Base-by-base conservation (phyloP, 2,329 filamentous ascomycete species). In the Lachnellula subtilissima region DNA sequence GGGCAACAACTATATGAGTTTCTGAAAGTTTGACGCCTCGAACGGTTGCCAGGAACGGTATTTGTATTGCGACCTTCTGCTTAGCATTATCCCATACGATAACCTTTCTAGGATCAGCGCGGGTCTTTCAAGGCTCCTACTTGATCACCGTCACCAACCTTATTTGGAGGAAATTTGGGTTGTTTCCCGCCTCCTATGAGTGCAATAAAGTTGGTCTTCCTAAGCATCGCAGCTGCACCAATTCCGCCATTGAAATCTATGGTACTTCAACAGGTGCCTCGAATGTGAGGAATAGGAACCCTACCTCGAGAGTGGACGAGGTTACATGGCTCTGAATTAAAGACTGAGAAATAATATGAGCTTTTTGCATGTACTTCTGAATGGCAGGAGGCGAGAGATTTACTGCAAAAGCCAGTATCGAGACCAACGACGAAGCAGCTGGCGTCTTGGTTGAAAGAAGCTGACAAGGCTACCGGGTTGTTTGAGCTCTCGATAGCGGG, bases 31-130 rank as follows among this genome's bases (percentile, higher is more conserved):
- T 86, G 28, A 96, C 84, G 40, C 91, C 88, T 15, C 91, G 83
- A 23, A 97, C 84, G 1, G 88, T 84, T 19, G 89, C 91, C 56
- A 89, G 82, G 59, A 92, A 87, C 55, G 93, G 87, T 65, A 97
- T 77, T 3, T 79, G 88, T 60, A 92, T 87, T 14, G 89, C 79
- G 7, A 87, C 84, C 62, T 86, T 88, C 59, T 87, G 84, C 63
- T 88, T 89, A 58, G 84, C 80, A 66, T 96, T 91, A 71, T 99
- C 92, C 92, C 92, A 97, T 65, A 97, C 89, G 62, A 95, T 85
- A 49, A 92, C 81, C 83, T 87, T 55, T 23, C 63, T 55, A 58
- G 42, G 45, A 52, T 65, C 19, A 67, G 59, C 39, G 48, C 23
- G n/a, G 46, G 12, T 53, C 48, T 28, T 14, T 42, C 15, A 22